Evolutionary conservation across 192 early-diverging fungal genomes (phyloP).

Genomic region (Entomortierella lignicola): DNA sequence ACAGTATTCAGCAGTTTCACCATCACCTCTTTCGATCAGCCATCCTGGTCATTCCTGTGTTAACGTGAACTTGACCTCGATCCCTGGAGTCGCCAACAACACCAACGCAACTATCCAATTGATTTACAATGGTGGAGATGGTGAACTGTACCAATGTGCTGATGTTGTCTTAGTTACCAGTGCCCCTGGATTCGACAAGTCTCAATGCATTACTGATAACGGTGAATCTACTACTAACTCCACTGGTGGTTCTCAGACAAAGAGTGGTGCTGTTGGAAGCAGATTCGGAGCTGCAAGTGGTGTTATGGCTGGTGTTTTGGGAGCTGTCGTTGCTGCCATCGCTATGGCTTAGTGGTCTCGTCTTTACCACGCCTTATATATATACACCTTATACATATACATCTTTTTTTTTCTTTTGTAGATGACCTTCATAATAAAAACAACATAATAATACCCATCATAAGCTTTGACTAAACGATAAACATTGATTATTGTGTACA

Average conservation of each 20-base stretch:
- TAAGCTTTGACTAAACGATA: no score
- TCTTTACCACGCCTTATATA: no score
- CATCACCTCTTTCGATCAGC: conserved; percentile 4
- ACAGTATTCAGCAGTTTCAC: no score
- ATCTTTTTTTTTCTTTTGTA: no score
- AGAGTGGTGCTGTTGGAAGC: neutral
- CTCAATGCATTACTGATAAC: conserved; percentile 9
- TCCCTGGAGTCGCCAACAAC: conserved; percentile 46
- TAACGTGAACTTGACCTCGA: conserved; percentile 30
- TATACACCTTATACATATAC: no score
- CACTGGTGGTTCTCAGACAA: neutral
- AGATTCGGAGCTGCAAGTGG: neutral
- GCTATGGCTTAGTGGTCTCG: neutral
- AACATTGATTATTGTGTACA: no score
- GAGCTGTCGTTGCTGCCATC: neutral
- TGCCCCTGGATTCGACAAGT: conserved; percentile 3
- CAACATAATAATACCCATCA: no score
- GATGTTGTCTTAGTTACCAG: conserved; percentile 3
- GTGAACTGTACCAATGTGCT: conserved; percentile 51
- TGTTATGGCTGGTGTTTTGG: neutral
- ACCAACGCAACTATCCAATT: conserved; percentile 62
- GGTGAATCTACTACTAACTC: neutral
- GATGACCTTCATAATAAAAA: no score
- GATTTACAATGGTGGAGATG: conserved; percentile 52
- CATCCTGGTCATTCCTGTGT: conserved; percentile 53